phyloP scores from a whole-genome alignment of 1,139 yeast species.

The Magnusiomyces magnusii region DNA sequence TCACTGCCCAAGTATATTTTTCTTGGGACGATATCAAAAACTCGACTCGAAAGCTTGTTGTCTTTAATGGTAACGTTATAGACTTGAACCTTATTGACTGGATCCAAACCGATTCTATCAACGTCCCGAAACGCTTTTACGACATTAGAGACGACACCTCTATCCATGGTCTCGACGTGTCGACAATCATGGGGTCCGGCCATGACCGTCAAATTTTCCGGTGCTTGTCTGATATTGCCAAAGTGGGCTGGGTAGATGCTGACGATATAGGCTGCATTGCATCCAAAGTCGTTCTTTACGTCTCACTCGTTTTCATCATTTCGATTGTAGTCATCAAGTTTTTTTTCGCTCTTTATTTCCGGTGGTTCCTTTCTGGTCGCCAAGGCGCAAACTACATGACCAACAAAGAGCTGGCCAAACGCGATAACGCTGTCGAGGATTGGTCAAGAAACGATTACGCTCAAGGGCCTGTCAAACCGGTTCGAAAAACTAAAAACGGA shows the following conservation, averaged over 20 bases:
- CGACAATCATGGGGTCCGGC: conserved; percentile 63
- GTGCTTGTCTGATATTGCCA: conserved; percentile 80
- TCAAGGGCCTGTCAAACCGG: conserved; percentile 45
- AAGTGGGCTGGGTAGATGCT: conserved; percentile 84
- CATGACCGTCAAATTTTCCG: conserved; percentile 64
- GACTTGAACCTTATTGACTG: conserved; percentile 71
- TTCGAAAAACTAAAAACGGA: conserved; percentile 4
- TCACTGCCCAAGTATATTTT: conserved; percentile 71
- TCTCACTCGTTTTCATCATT: conserved; percentile 76
- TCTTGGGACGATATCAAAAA: conserved; percentile 83
- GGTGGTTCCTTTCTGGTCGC: conserved; percentile 67
- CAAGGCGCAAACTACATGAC: conserved; percentile 72
- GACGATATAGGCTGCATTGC: conserved; percentile 96
- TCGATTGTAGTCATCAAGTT: conserved; percentile 73
- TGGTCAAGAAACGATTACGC: conserved; percentile 59
- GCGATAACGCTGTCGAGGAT: conserved; percentile 59
- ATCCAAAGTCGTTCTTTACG: conserved; percentile 68
- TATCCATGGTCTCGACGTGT: conserved; percentile 71
- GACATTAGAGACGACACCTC: conserved; percentile 48
- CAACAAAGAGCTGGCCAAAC: conserved; percentile 45
- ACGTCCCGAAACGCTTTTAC: conserved; percentile 66
- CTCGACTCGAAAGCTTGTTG: conserved; percentile 68
- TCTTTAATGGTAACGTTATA: conserved; percentile 79
- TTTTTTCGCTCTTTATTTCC: conserved; percentile 77
- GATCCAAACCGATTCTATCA: conserved; percentile 60